Evolutionary conservation across 106 monocot genomes (phyloP).

Genomic region (Dioscorea alata): DNA sequence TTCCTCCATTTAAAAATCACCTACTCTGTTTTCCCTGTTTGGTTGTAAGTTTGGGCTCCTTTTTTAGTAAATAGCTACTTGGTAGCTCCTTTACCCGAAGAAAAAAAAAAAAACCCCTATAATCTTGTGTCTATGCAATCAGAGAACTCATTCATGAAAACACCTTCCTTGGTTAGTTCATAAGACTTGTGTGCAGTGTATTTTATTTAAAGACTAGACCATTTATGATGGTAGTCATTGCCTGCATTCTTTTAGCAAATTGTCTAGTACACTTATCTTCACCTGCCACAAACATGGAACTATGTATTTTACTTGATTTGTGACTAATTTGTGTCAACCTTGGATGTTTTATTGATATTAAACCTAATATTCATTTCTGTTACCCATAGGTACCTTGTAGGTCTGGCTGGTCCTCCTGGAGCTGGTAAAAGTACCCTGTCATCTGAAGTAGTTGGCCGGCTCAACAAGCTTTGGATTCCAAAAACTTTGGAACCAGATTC

Average conservation of each 20-base stretch:
- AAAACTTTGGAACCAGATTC: slow-evolving; percentile 3
- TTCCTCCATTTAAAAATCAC: no score
- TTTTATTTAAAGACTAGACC: background rate
- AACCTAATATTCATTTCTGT: background rate
- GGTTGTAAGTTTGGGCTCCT: no score
- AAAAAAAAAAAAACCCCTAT: no score
- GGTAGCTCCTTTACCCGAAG: no score
- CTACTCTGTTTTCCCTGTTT: no score
- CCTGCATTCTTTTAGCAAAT: background rate
- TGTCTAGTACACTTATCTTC: background rate
- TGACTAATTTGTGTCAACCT: background rate
- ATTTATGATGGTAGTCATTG: background rate
- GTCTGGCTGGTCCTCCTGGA: slow-evolving; percentile 86
- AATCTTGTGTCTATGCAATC: no score
- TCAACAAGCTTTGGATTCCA: slow-evolving; percentile 47
- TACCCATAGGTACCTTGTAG: slow-evolving; percentile 49
- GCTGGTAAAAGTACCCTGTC: slow-evolving; percentile 75
- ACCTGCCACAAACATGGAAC: background rate
- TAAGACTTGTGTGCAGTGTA: background rate
- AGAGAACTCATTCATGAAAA: no score
- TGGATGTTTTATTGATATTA: background rate
- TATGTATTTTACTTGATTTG: background rate
- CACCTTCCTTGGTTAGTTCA: no score
- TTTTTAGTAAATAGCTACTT: no score
- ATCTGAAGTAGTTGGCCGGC: slow-evolving; percentile 57